Evolutionary conservation across 1,139 yeast genomes (phyloP).

Genomic region (Eremothecium gossypii): DNA sequence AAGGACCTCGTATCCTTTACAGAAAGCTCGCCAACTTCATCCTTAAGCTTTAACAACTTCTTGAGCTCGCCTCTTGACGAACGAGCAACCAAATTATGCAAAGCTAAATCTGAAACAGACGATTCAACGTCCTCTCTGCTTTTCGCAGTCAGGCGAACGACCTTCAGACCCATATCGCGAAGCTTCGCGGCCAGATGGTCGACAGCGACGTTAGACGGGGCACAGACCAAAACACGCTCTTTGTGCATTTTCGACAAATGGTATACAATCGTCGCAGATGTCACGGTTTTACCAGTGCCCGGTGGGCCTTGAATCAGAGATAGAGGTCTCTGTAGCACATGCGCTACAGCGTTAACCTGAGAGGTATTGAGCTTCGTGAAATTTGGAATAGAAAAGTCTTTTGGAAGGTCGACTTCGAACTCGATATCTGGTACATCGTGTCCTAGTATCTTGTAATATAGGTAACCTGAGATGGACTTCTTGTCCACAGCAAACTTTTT

Average conservation of each 20-base stretch:
- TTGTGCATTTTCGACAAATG: constrained; percentile 56
- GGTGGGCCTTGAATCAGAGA: constrained; percentile 97
- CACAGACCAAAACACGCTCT: constrained; percentile 70
- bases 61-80: constrained; percentile 48
- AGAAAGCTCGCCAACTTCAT: constrained; percentile 65
- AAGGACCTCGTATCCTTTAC: constrained; percentile 42
- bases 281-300: constrained; percentile 84
- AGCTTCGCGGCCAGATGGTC: constrained; percentile 80
- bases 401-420: constrained; percentile 53
- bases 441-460: constrained; percentile 76
- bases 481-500: constrained; percentile 62
- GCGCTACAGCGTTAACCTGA: constrained; percentile 67
- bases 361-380: constrained; percentile 66
- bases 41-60: constrained; percentile 48
- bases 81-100: constrained; percentile 41
- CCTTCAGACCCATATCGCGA: constrained; percentile 57
- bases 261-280: constrained; percentile 81
- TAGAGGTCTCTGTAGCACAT: constrained; percentile 65
- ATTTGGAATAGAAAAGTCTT: constrained; percentile 53
- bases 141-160: constrained; percentile 68
- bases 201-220: constrained; percentile 92
- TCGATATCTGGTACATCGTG: constrained; percentile 62
- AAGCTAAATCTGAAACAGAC: constrained; percentile 43
- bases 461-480: constrained; percentile 63
- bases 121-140: constrained; percentile 75